Conservation (phyloP, 164 flowering plant genomes). For the Nelumbo lutea region DNA sequence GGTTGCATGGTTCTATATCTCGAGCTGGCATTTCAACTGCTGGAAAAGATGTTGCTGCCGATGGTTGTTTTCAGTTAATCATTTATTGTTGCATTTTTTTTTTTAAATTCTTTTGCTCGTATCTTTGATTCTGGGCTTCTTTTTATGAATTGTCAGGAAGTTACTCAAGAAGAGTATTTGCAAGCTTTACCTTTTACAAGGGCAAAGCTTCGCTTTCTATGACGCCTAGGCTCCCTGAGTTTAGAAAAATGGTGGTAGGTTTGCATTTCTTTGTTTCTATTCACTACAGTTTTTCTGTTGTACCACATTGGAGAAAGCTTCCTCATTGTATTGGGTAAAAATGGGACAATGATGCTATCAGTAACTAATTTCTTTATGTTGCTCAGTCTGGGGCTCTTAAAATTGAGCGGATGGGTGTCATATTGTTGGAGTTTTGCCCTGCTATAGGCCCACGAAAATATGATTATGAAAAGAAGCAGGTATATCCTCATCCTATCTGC, state of each 20-base stretch:
- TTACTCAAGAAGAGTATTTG: constrained; percentile 28
- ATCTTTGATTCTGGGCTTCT: background rate
- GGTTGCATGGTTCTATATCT: constrained; percentile 14
- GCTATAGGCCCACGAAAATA: constrained; percentile 81
- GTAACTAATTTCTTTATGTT: constrained; percentile 4
- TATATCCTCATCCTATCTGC: constrained; percentile 12
- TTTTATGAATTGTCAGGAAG: constrained; percentile 18
- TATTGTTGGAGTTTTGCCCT: constrained; percentile 61
- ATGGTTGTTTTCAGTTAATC: constrained; percentile 18
- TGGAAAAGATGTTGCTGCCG: constrained; percentile 11
- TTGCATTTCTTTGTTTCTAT: background rate
- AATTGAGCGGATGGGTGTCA: constrained; percentile 51
- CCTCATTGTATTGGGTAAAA: background rate
- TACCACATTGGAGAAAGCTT: background rate
- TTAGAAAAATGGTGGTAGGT: constrained; percentile 50
- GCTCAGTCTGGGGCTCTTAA: constrained; percentile 44
- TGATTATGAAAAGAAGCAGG: constrained; percentile 80
- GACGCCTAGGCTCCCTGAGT: constrained; percentile 54
- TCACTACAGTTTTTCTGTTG: background rate
- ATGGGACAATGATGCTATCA: too few relatives aligned
- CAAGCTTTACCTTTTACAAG: constrained; percentile 57
- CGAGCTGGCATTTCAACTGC: constrained; percentile 30
- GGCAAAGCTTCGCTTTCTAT: constrained; percentile 81
- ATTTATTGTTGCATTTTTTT: background rate
- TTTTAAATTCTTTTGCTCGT: background rate